Base-by-base conservation (phyloP, 306 rosid genomes). In the Dalbergia cochinchinensis region DNA sequence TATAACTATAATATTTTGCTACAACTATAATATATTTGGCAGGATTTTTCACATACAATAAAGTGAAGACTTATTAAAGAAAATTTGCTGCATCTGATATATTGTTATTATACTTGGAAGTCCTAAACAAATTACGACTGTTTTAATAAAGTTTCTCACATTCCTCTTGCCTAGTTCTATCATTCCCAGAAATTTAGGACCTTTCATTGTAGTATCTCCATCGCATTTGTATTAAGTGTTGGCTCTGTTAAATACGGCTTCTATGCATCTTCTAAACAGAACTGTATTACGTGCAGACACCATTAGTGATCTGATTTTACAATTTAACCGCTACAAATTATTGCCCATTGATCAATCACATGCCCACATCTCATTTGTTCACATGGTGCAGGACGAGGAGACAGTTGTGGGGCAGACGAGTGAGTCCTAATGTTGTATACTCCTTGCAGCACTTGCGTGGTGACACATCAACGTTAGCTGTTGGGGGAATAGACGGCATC, bases 401-500 rank as follows among this genome's bases (percentile, higher is more conserved):
- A 55, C 80, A 47, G 45, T 60, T 94, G 65, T 94, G 98, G 97
- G 86, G 76, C 62, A 85, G 67, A 20, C 86, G 96, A 59, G 92
- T 85, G 59, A 90, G 97, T 83, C 91, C 95, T 0, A 88, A 90
- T 60, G 90, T 87, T 6, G 18, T 94, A 19, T 89, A 89, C 82
- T 88, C 96, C 8, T 2, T 92, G 76, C 91, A 86, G 42, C 92
- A 90, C 81, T 62, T 89, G 73, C 87, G 57, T 45, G 83, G 80
- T 76, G 96, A 94, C 87, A 68, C 73, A 35, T 90, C 96, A 77
- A 82, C 87, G 26, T 80, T 94, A 82, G 94, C 79, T 31, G 96
- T 85, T 76, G 97, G 98, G 10, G 98, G 97, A 78, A 87, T 92
- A 57, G 98, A 94, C 39, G 98, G 97, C 2, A 80, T 94, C 59